A percentile compares a stretch with the other conserved stretches of the same genome.
Evolutionary conservation across 768 basidiomycete genomes (phyloP).

Genomic region (Mycena alexandri): DNA sequence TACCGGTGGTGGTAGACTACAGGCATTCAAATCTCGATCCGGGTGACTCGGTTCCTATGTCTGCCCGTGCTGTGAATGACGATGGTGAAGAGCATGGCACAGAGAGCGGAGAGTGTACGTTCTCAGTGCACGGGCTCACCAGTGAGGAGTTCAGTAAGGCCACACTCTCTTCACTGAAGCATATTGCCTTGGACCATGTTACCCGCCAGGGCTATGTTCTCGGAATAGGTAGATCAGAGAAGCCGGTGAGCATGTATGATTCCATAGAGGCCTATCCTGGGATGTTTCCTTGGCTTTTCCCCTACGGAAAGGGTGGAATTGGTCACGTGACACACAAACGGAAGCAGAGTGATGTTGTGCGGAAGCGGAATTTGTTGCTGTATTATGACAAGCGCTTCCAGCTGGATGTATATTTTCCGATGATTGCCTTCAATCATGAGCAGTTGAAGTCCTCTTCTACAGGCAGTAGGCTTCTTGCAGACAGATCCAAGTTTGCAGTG

Average conservation of each 20-base stretch:
- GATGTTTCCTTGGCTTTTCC: too few relatives aligned
- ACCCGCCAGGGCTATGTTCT: slow-evolving; percentile 41
- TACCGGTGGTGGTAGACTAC: too few relatives aligned
- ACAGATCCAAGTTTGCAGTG: slow-evolving; percentile 43
- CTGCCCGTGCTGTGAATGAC: slow-evolving; percentile 39
- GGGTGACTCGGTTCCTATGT: slow-evolving; percentile 10
- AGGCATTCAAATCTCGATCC: slow-evolving; percentile 33
- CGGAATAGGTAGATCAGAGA: too few relatives aligned
- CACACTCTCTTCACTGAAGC: slow-evolving; percentile 39
- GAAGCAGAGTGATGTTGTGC: slow-evolving; percentile 27
- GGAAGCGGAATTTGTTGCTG: slow-evolving; percentile 43
- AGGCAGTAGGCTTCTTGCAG: slow-evolving; percentile 42
- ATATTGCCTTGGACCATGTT: slow-evolving; percentile 47
- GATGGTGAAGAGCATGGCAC: slow-evolving; percentile 46
- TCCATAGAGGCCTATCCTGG: too few relatives aligned
- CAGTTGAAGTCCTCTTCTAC: too few relatives aligned
- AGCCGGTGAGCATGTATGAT: too few relatives aligned
- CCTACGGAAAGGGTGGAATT: slow-evolving; percentile 50
- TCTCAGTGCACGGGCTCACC: too few relatives aligned
- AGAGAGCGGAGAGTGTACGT: too few relatives aligned
- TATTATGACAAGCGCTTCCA: too few relatives aligned
- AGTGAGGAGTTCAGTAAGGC: slow-evolving; percentile 41
- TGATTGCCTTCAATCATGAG: too few relatives aligned
- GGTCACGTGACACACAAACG: slow-evolving; percentile 41
- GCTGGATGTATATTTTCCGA: too few relatives aligned